A percentile compares a stretch with the other conserved stretches of the same genome.
phyloP scores from a whole-genome alignment of 2,329 filamentous ascomycete genomes.

The Arthroderma uncinatum region DNA sequence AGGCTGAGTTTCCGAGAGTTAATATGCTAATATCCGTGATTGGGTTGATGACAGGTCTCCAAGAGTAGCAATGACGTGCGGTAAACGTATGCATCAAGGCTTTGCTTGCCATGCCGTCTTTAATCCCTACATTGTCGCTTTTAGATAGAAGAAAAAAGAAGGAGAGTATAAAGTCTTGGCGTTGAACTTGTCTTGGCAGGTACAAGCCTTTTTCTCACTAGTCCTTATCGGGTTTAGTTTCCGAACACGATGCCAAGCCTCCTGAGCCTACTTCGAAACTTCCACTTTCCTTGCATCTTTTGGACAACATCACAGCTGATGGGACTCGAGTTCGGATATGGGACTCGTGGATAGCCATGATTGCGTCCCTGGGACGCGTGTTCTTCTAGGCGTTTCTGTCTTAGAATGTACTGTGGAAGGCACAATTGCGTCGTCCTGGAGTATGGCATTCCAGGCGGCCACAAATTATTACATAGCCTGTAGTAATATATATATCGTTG shows the following conservation, averaged over 20 bases:
- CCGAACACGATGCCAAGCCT: constrained; percentile 9
- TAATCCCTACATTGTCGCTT: no score
- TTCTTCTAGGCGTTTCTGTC: not conserved
- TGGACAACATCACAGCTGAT: not conserved
- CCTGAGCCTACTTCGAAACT: not conserved
- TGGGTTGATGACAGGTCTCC: no score
- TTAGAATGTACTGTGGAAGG: not conserved
- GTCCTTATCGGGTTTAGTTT: constrained; percentile 8
- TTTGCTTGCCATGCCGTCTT: no score
- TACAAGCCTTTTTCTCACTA: not conserved
- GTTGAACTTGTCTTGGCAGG: not conserved
- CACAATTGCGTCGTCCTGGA: not conserved
- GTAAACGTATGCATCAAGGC: no score
- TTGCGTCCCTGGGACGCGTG: not conserved
- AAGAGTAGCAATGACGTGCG: no score
- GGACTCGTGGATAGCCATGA: not conserved
- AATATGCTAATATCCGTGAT: no score
- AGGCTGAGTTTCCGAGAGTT: constrained; percentile 1
- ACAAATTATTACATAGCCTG: not conserved
- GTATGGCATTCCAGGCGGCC: not conserved
- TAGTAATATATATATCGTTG: not conserved
- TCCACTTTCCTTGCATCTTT: not conserved
- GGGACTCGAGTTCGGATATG: not conserved
- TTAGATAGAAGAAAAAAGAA: no score
- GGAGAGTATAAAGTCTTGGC: no score